A percentile compares a stretch with the other conserved stretches of the same genome.
Conservation (phyloP, 148 eudicot species). For the Dysphania ambrosioides region DNA sequence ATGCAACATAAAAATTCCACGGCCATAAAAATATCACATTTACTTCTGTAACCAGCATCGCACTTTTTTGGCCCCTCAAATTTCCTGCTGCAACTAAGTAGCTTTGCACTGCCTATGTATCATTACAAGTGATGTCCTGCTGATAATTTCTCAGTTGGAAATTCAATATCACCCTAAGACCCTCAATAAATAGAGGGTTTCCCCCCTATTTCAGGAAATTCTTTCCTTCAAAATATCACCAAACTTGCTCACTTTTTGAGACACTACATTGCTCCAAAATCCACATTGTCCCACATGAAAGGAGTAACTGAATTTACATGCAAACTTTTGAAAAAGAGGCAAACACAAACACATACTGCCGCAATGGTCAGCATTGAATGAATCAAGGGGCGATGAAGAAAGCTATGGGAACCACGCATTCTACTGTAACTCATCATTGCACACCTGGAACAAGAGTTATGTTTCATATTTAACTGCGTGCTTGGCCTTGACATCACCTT, state of each 20-base stretch:
- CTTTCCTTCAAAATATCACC: background rate
- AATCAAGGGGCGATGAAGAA: conserved; percentile 67
- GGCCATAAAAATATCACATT: background rate
- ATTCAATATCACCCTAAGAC: background rate
- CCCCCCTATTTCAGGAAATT: background rate
- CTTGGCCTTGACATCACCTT: conserved; percentile 26
- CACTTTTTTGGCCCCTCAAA: background rate
- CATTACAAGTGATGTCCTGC: background rate
- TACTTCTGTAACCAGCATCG: background rate
- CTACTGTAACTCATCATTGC: conserved; percentile 43
- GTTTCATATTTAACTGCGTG: conserved; percentile 19
- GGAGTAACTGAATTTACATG: conserved; percentile 41
- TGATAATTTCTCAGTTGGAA: background rate
- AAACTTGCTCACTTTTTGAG: background rate
- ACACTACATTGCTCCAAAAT: conserved; percentile 46
- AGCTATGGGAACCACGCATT: conserved; percentile 42
- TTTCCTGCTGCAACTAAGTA: background rate
- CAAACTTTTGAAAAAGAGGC: conserved; percentile 56
- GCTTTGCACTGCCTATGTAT: background rate
- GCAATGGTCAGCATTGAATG: conserved; percentile 84
- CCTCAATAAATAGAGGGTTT: background rate
- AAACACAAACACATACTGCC: conserved; percentile 89
- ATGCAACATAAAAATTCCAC: background rate
- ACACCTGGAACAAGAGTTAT: conserved; percentile 65
- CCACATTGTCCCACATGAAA: conserved; percentile 61